These are phyloP conservation scores for Gypsophila paniculata DNA, from an alignment of 179 eudicot species.

Conservation along the genomic window DNA sequence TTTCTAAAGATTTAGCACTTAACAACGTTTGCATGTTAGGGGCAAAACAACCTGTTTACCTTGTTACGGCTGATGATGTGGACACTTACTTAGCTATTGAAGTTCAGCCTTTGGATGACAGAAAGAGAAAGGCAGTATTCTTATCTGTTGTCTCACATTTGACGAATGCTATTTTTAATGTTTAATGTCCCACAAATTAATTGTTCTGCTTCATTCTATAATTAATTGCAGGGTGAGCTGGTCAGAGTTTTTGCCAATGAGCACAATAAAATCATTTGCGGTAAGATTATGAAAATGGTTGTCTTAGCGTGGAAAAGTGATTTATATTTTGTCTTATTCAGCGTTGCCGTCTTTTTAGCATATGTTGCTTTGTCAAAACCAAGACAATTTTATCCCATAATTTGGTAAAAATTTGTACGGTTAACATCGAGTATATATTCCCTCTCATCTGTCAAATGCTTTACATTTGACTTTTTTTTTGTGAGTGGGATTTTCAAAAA, in stretches of 20 bases:
- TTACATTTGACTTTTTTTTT: no score
- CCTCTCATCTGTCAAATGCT: no score
- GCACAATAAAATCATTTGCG: constrained; percentile 75
- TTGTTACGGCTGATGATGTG: constrained; percentile 89
- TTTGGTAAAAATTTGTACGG: background rate
- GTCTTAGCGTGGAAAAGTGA: no score
- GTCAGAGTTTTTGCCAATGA: constrained; percentile 89
- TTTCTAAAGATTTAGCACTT: constrained; percentile 17
- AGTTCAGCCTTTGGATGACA: constrained; percentile 91
- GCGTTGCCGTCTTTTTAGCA: background rate
- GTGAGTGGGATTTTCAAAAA: no score
- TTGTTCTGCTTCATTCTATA: constrained; percentile 4
- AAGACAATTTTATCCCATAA: background rate
- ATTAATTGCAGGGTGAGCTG: constrained; percentile 68
- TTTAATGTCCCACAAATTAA: background rate
- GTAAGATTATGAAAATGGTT: constrained; percentile 39
- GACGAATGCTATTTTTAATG: constrained; percentile 1
- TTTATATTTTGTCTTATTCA: no score
- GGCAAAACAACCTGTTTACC: constrained; percentile 86
- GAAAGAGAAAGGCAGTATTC: constrained; percentile 70
- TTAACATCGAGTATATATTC: no score
- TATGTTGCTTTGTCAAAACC: constrained; percentile 5
- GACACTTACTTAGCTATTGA: constrained; percentile 79
- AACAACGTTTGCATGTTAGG: constrained; percentile 44
- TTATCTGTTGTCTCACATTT: background rate